A percentile compares a stretch with the other conserved stretches of the same genome.
These are phyloP conservation scores for Phytophthora vignae DNA, from an alignment of 352 stramenopile genomes.

Conservation along the genomic window DNA sequence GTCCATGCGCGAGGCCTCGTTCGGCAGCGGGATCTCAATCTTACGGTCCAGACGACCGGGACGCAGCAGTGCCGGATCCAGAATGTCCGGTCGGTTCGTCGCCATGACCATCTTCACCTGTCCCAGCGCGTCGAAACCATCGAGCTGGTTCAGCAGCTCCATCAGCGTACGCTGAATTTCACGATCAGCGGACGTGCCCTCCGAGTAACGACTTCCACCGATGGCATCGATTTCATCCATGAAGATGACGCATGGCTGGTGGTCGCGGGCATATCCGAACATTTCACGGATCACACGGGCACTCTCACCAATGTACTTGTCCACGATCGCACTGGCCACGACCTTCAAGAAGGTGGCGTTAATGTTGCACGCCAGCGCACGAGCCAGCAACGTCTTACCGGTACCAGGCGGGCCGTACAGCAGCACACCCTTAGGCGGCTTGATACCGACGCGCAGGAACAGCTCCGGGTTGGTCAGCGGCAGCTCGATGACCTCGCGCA, in stretches of 20 bases:
- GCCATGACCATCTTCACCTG: conserved; percentile 99
- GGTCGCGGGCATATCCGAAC: conserved; percentile 97
- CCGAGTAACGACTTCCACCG: conserved; percentile 97
- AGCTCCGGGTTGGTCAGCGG: conserved; percentile 99
- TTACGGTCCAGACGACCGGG: conserved; percentile 99
- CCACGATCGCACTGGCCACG: conserved; percentile 98
- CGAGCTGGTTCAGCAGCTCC: conserved; percentile 99
- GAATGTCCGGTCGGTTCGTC: conserved; percentile 99
- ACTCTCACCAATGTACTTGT: conserved; percentile 99
- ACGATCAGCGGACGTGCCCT: conserved; percentile 96
- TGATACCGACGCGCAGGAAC: conserved; percentile 98
- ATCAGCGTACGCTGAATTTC: conserved; percentile 99
- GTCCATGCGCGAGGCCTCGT: conserved; percentile 98
- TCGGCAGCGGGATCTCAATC: conserved; percentile 99
- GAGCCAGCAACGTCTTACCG: conserved; percentile 98
- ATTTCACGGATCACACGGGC: conserved; percentile 99
- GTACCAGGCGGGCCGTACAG: conserved; percentile 99
- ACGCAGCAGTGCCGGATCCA: conserved; percentile 98
- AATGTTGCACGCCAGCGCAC: conserved; percentile 99
- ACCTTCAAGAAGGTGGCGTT: conserved; percentile 99
- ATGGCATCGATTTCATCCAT: conserved; percentile 99
- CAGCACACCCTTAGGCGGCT: conserved; percentile 97
- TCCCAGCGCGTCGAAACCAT: conserved; percentile 99
- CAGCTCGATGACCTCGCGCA: conserved; percentile 98
- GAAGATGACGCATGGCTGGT: conserved; percentile 99